Base-by-base conservation (phyloP, 23 red algal genomes). In the Gracilaria caudata region DNA sequence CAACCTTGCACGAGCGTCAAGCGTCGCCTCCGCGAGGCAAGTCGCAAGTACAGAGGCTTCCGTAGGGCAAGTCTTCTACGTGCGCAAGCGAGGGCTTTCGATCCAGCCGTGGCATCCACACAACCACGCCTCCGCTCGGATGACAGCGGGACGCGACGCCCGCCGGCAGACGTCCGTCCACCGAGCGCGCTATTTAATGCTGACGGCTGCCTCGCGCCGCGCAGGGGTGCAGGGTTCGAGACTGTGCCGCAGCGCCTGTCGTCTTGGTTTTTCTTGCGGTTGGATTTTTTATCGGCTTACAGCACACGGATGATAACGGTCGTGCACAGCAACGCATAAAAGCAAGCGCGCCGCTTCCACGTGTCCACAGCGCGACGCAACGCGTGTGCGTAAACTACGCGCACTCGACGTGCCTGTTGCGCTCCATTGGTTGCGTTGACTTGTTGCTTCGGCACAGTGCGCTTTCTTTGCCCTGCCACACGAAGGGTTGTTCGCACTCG, bases 11-110 rank as follows among this genome's bases (percentile, higher is more conserved):
- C 82, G 23, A 44, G 82, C 46, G 39, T 86, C 82, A 57, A 70
- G 21, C 44, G 30, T 25, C 64, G 66, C 82, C 65, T 86, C 82
- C 82, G 82, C 82, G 41, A 6, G 45, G 23, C 82, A 86, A 41
- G 82, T 56, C 51, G 28, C 63, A 39, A 24, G 82, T 56, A 76
- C 82, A 86, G 82, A 56, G 47, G 65, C 65, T 86, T 86, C 82
- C 68, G 68, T 61, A 73, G 82, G 82, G 82, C 82, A 86, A 73
- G 66, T 73, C 82, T 70, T 86, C 82, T 74, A 86, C 82, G 82
- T 76, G 45, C 63, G n/a, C 64, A 73, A 40, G 47, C 43, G 60
- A 86, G 64, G 82, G 82, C 82, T 56, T 40, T 19, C 82, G 66
- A 60, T 59, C 30, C 46, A 28, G 64, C 82, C 58, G 51, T 47